Conservation (phyloP, 805 yeast genomes). For the Pichia occidentalis region DNA sequence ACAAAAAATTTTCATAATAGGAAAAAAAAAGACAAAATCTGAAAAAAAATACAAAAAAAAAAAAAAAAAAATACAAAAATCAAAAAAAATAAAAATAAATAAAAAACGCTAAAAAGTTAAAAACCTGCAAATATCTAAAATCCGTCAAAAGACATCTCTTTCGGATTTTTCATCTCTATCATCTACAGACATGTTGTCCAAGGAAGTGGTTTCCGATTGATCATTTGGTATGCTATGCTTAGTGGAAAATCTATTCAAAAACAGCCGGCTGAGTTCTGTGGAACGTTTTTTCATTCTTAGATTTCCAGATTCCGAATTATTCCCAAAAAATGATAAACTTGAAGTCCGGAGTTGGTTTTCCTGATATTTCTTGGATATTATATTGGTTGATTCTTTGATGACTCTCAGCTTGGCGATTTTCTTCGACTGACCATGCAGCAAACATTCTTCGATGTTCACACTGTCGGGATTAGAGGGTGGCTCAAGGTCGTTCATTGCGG, state of each 20-base stretch:
- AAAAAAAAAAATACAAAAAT: too few species aligned
- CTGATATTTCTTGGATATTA: neutral
- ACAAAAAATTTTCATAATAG: too few species aligned
- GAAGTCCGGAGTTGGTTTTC: neutral
- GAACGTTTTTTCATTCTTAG: neutral
- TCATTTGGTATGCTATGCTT: neutral
- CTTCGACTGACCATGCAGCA: slow-evolving; percentile 1
- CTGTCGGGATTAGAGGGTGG: slow-evolving; percentile 14
- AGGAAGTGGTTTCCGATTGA: slow-evolving; percentile 9
- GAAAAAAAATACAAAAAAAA: too few species aligned
- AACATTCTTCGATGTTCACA: neutral
- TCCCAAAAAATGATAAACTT: neutral
- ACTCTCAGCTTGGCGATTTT: slow-evolving; percentile 2
- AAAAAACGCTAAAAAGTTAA: too few species aligned
- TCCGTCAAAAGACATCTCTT: neutral
- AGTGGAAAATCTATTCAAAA: too few species aligned
- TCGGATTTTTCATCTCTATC: slow-evolving; percentile 5
- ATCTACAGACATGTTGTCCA: slow-evolving; percentile 8
- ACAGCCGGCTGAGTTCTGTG: neutral
- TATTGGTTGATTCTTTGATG: neutral
- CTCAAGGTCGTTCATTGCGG: slow-evolving; percentile 25
- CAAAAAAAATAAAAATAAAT: too few species aligned
- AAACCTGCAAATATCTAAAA: too few species aligned
- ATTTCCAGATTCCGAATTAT: too few species aligned
- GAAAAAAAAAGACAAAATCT: too few species aligned